Conservation (phyloP, 805 yeast species). For the Candida dendrica region DNA sequence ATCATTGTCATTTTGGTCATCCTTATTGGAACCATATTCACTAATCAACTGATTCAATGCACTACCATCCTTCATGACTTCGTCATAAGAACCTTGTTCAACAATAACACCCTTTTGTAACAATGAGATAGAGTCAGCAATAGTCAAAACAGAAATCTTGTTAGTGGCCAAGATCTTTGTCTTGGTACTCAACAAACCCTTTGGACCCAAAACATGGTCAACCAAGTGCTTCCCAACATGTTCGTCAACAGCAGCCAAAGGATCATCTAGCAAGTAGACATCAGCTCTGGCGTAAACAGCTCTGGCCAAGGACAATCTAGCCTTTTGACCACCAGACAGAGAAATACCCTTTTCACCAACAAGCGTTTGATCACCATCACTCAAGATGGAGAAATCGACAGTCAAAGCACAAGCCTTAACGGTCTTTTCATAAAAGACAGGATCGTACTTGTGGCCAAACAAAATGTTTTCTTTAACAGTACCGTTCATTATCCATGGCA, state of each 20-base stretch:
- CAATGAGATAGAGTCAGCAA: slow-evolving; percentile 66
- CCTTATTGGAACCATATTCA: slow-evolving; percentile 52
- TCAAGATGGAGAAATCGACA: slow-evolving; percentile 69
- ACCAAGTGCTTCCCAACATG: slow-evolving; percentile 88
- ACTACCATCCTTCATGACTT: slow-evolving; percentile 39
- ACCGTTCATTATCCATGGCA: slow-evolving; percentile 97
- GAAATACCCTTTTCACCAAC: slow-evolving; percentile 98
- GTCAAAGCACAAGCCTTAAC: slow-evolving; percentile 82
- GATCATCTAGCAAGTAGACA: slow-evolving; percentile 83
- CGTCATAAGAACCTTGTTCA: slow-evolving; percentile 59
- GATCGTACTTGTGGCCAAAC: slow-evolving; percentile 82
- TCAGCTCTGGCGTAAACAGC: slow-evolving; percentile 96
- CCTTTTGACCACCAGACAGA: slow-evolving; percentile 96
- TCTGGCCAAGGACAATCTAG: slow-evolving; percentile 87
- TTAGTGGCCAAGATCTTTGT: slow-evolving; percentile 81
- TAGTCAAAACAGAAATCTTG: slow-evolving; percentile 71
- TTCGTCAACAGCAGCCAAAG: slow-evolving; percentile 94
- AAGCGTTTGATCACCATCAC: slow-evolving; percentile 85
- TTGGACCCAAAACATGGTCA: slow-evolving; percentile 73
- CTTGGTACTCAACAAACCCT: slow-evolving; percentile 69
- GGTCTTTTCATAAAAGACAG: slow-evolving; percentile 72
- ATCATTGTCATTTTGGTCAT: slow-evolving; percentile 11
- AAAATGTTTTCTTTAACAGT: slow-evolving; percentile 84
- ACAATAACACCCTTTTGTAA: slow-evolving; percentile 60
- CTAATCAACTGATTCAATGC: slow-evolving; percentile 46